A percentile compares a stretch with the other conserved stretches of the same genome.
Evolutionary conservation across 306 rosid species (phyloP).

Genomic region (Cucurbita pepo): DNA sequence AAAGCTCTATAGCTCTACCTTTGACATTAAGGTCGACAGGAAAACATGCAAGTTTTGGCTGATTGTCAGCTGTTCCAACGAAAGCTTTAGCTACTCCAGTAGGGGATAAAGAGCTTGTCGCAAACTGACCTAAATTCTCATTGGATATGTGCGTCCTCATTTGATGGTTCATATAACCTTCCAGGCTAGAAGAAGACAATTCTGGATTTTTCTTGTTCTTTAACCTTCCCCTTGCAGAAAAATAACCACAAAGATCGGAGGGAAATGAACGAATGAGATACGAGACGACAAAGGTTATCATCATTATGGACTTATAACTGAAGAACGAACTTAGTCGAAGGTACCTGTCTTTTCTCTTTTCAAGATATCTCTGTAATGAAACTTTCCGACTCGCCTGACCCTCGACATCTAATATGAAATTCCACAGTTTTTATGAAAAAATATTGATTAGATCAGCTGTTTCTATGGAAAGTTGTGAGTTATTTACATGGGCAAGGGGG

Average conservation of each 20-base stretch:
- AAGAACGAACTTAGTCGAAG: slow-evolving; percentile 12
- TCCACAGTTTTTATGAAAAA: slow-evolving; percentile 1
- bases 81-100: slow-evolving; percentile 37
- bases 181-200: slow-evolving; percentile 47
- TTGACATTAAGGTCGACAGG: slow-evolving; percentile 83
- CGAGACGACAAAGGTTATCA: slow-evolving; percentile 7
- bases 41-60: slow-evolving; percentile 33
- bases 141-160: slow-evolving; percentile 42
- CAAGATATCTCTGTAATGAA: slow-evolving; percentile 73
- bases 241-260: slow-evolving; percentile 22
- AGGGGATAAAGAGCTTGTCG: slow-evolving; percentile 73
- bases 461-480: not conserved
- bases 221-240: slow-evolving; percentile 49
- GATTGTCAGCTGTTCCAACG: slow-evolving; percentile 46
- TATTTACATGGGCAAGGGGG: not conserved
- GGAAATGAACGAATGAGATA: slow-evolving; percentile 15
- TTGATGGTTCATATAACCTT: slow-evolving; percentile 57
- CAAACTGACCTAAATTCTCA: slow-evolving; percentile 61
- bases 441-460: not conserved
- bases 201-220: slow-evolving; percentile 59
- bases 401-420: slow-evolving; percentile 47
- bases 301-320: slow-evolving; percentile 4
- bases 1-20: slow-evolving; percentile 25
- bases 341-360: slow-evolving; percentile 91
- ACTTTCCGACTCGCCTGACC: slow-evolving; percentile 73